phyloP scores from a whole-genome alignment of 768 basidiomycete genomes.

The Serendipita vermifera region DNA sequence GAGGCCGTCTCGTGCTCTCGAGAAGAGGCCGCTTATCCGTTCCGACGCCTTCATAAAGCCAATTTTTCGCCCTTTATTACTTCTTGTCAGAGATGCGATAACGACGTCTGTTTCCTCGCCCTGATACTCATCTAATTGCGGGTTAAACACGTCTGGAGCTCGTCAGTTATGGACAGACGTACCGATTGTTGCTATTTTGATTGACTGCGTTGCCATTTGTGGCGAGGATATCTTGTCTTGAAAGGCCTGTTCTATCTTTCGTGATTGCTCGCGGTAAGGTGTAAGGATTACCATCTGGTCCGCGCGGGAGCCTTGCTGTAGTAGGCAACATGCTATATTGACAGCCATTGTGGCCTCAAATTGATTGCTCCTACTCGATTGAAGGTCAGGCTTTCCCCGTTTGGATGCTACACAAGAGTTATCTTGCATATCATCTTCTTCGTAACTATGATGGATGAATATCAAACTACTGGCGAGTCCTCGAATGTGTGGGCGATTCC shows the following conservation, averaged over 20 bases:
- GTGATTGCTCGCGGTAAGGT: constrained; percentile 55
- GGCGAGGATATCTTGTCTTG: constrained; percentile 27
- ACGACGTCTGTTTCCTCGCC: constrained; percentile 65
- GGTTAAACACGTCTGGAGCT: not conserved
- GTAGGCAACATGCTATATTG: constrained; percentile 51
- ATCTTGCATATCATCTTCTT: constrained; percentile 36
- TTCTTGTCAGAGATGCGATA: constrained; percentile 45
- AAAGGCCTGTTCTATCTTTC: constrained; percentile 34
- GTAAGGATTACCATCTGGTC: constrained; percentile 51
- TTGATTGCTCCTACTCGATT: constrained; percentile 36
- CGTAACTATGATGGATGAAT: constrained; percentile 45
- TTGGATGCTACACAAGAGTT: constrained; percentile 37
- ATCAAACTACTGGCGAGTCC: constrained; percentile 47
- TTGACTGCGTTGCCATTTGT: constrained; percentile 30
- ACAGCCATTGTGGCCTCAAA: constrained; percentile 48
- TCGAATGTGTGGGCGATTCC: constrained; percentile 36
- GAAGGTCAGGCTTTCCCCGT: constrained; percentile 38
- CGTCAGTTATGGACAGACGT: constrained; percentile 11
- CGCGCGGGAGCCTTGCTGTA: constrained; percentile 53
- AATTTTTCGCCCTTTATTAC: constrained; percentile 42
- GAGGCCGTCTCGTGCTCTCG: constrained; percentile 50
- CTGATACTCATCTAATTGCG: constrained; percentile 52
- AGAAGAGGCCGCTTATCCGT: constrained; percentile 56
- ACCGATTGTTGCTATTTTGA: constrained; percentile 59
- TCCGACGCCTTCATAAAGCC: constrained; percentile 63